Conservation (phyloP, 116 monocot species). For the Iris pallida region DNA sequence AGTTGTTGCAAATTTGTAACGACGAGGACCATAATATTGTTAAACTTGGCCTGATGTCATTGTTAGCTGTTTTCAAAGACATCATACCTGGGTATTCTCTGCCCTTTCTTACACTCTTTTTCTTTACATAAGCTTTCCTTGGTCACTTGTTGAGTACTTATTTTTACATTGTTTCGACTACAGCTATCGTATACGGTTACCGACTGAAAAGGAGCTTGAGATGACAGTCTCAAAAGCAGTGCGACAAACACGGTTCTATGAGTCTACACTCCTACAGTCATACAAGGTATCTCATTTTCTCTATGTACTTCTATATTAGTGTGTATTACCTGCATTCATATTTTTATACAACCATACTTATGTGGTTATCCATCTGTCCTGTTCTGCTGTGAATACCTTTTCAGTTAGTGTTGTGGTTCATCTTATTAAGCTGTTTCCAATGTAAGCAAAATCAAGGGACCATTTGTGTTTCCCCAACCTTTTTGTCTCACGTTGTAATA, state of each 20-base stretch:
- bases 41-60: constrained; percentile 70
- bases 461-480: too few relatives aligned
- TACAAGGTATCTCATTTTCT: constrained; percentile 57
- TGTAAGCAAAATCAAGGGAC: too few relatives aligned
- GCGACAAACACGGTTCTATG: constrained; percentile 62
- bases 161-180: constrained; percentile 7
- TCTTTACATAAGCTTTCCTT: not conserved
- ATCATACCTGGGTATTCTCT: constrained; percentile 82
- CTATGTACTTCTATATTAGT: too few relatives aligned
- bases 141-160: not conserved
- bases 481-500: too few relatives aligned
- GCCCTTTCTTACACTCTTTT: not conserved
- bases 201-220: constrained; percentile 81
- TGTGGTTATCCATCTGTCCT: too few relatives aligned
- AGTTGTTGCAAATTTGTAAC: constrained; percentile 61
- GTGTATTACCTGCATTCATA: too few relatives aligned
- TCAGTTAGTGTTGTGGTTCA: too few relatives aligned
- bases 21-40: constrained; percentile 66
- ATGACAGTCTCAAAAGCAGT: constrained; percentile 87
- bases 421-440: too few relatives aligned
- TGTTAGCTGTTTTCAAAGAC: constrained; percentile 90
- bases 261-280: constrained; percentile 72
- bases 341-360: too few relatives aligned
- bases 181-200: constrained; percentile 86
- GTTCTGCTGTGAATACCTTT: too few relatives aligned